These are phyloP conservation scores for Rhizoclosmatium sp. DNA, from an alignment of 192 early-diverging fungal genomes.

Conservation along the genomic window DNA sequence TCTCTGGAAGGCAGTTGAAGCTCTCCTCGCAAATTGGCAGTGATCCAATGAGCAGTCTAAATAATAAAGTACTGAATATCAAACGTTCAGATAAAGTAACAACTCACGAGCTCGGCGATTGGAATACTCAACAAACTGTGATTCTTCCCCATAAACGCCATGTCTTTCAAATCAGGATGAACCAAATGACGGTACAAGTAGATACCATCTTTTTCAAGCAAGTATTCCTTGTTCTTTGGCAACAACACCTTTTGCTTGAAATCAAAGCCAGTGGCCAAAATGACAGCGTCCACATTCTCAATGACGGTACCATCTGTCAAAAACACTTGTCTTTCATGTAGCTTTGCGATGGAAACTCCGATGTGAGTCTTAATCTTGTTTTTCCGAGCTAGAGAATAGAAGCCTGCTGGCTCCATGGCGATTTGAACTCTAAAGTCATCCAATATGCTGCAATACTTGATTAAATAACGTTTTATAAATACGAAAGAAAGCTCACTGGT, in stretches of 20 bases:
- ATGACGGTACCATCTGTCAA: neutral
- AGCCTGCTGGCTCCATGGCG: neutral
- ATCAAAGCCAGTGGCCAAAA: conserved; percentile 7
- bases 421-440: neutral
- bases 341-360: neutral
- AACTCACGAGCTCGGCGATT: neutral
- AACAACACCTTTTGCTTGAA: neutral
- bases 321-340: neutral
- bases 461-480: neutral
- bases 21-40: neutral
- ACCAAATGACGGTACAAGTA: neutral
- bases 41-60: neutral
- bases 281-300: neutral
- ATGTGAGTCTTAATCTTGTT: neutral
- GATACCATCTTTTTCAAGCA: conserved; percentile 7
- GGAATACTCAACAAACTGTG: neutral
- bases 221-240: neutral
- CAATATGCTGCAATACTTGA: neutral
- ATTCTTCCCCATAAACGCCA: neutral
- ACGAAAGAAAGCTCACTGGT: neutral
- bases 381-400: neutral
- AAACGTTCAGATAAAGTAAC: neutral
- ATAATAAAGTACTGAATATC: neutral
- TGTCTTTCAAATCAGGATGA: conserved; percentile 4
- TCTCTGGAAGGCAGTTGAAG: neutral